Evolutionary conservation across 768 basidiomycete genomes (phyloP).

Genomic region (Leccinum subgranulosum): DNA sequence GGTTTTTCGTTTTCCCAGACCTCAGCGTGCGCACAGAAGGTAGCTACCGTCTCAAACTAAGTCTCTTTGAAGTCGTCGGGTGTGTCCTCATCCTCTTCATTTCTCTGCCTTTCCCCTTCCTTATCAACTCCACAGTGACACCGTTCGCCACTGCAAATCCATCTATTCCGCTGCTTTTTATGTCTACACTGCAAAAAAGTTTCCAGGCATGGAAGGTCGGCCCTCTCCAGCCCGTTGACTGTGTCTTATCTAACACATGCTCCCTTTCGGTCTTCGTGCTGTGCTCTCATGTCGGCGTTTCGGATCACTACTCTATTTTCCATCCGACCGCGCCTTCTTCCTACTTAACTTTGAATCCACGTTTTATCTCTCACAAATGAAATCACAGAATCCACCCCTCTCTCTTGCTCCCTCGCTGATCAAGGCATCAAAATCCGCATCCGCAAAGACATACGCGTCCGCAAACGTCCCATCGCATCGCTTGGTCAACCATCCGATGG

Average conservation of each 20-base stretch:
- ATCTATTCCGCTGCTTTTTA: constrained; percentile 89
- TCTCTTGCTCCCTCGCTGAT: constrained; percentile 87
- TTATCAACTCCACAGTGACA: constrained; percentile 47
- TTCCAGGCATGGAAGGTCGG: constrained; percentile 92
- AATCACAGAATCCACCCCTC: constrained; percentile 72
- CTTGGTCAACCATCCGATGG: constrained; percentile 21
- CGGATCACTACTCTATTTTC: constrained; percentile 19
- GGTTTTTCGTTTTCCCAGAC: too few species aligned
- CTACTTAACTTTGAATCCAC: background rate
- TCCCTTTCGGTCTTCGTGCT: constrained; percentile 10
- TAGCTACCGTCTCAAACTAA: constrained; percentile 68
- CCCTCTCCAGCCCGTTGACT: background rate
- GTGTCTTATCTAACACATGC: constrained; percentile 22
- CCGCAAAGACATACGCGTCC: constrained; percentile 83
- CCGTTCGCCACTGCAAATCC: constrained; percentile 86
- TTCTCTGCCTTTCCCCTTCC: background rate
- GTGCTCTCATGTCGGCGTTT: constrained; percentile 10
- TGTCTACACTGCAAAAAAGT: constrained; percentile 95
- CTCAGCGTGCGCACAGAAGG: too few species aligned
- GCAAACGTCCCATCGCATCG: constrained; percentile 59
- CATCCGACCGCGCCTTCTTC: constrained; percentile 8
- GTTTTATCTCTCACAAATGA: background rate
- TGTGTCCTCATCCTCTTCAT: constrained; percentile 38
- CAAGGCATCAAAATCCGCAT: constrained; percentile 96
- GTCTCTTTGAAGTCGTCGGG: constrained; percentile 90